Percentiles rank a stretch among this genome's conserved stretches.
phyloP scores from a whole-genome alignment of 352 stramenopile genomes.

The Globisporangium camurandrum region DNA sequence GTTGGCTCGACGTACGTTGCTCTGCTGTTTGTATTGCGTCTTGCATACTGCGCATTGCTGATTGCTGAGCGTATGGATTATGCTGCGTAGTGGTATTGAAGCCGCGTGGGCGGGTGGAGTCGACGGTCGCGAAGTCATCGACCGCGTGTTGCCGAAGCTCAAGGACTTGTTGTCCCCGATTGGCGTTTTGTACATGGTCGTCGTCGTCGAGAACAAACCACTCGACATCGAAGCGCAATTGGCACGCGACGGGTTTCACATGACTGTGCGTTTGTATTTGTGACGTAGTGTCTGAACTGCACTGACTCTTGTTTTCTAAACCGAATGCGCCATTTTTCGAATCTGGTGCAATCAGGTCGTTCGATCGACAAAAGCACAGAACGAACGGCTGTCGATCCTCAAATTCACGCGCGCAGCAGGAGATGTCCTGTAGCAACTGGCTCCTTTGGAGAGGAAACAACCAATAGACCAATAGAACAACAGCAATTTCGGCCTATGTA shows the following conservation, averaged over 20 bases:
- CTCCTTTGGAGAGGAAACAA: too few species aligned
- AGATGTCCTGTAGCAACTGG: neutral
- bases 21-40: neutral
- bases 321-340: neutral
- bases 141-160: conserved; percentile 91
- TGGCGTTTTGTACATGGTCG: conserved; percentile 96
- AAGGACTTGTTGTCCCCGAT: conserved; percentile 62
- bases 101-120: conserved; percentile 94
- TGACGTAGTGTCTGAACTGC: neutral
- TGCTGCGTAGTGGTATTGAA: conserved; percentile 85
- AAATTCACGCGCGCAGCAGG: conserved; percentile 29
- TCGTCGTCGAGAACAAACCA: conserved; percentile 95
- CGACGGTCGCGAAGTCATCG: conserved; percentile 92
- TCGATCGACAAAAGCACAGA: conserved; percentile 57
- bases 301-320: too few species aligned
- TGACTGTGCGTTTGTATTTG: conserved; percentile 59
- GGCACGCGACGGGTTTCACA: conserved; percentile 50
- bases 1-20: conserved; percentile 78
- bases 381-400: conserved; percentile 70
- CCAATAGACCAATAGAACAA: neutral
- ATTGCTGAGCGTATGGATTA: neutral
- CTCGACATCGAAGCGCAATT: conserved; percentile 87
- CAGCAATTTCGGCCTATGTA: conserved; percentile 11
- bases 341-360: conserved; percentile 39
- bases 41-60: neutral